phyloP scores from a whole-genome alignment of 1,284 basidiomycete genomes.

The Ustilago cynodontis region DNA sequence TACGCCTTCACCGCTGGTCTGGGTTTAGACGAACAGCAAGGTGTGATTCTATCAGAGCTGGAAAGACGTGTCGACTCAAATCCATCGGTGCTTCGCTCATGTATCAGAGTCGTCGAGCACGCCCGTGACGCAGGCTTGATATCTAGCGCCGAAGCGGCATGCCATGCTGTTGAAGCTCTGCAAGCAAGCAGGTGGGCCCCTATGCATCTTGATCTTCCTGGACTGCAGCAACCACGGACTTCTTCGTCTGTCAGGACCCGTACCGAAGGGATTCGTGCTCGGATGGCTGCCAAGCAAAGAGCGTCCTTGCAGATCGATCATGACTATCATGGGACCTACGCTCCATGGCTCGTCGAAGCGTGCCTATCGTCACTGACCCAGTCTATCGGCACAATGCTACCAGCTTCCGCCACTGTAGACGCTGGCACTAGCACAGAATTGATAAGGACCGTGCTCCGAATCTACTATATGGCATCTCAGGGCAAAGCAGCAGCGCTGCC shows the following conservation, averaged over 20 bases:
- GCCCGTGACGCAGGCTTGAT: constrained; percentile 15
- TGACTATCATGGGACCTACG: constrained; percentile 28
- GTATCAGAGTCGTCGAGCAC: constrained; percentile 25
- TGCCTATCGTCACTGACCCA: constrained; percentile 20
- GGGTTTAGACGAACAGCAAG: constrained; percentile 26
- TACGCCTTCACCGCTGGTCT: constrained; percentile 30
- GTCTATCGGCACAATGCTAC: not conserved
- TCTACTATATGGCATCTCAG: constrained; percentile 31
- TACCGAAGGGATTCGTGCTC: constrained; percentile 33
- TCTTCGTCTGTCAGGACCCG: constrained; percentile 4
- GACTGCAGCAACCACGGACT: constrained; percentile 19
- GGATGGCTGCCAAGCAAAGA: constrained; percentile 24
- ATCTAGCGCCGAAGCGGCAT: constrained; percentile 18
- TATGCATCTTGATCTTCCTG: constrained; percentile 21
- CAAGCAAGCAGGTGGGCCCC: constrained; percentile 38
- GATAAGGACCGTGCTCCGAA: constrained; percentile 16
- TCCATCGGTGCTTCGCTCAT: constrained; percentile 36
- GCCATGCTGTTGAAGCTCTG: constrained; percentile 30
- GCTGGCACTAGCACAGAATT: not conserved
- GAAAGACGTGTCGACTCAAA: constrained; percentile 35
- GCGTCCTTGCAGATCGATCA: constrained; percentile 14
- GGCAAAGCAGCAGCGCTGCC: constrained; percentile 35
- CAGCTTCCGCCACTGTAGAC: not conserved
- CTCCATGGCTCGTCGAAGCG: constrained; percentile 38
- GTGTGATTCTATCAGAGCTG: constrained; percentile 40